Evolutionary conservation across 345 rosid species (phyloP), one percentile per base, ranked within the genome.

Genomic region (Eucalyptus pauciflora): DNA sequence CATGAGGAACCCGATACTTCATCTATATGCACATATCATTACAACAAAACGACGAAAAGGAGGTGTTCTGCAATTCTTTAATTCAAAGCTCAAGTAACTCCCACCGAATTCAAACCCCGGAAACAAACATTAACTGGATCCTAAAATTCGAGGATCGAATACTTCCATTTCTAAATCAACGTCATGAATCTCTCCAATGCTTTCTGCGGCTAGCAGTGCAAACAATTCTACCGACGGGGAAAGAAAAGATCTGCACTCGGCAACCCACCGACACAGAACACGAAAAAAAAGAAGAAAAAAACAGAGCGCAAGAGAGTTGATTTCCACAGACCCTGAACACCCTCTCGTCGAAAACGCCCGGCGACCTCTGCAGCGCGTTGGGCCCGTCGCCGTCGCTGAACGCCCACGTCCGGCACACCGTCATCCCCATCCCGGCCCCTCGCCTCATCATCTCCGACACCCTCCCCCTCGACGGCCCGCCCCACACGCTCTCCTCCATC

Each of bases 331-430:
- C 94, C 93, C 86, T 86, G 87, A 94, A 92, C 86, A 90, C 92
- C 81, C 92, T 88, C 50, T 93, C 93, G 80, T 90, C 91, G 89
- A 94, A 94, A 64, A 92, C 91, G 51, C 95, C 94, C 48, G 95
- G 94, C 58, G 91, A 91, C 76, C 89, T 86, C 93, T 94, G 95
- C 90, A 94, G 51, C 16, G 90, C 69, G 88, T 87, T 87, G 89
- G 91, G 88, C 10, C 90, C 93, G 20, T 46, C 37, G 27, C 94
- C 94, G 86, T 94, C 93, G 80, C 92, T 93, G 89, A 94, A 93
- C 69, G 93, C 95, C 94, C 94, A 93, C 52, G 95, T 94, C 89
- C 94, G 87, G 88, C 95, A 94, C 50, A 94, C 93, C 49, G 90
- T 93, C 94, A 93, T 69, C 67, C 94, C 94, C 94, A 93, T 86